A percentile compares a stretch with the other conserved stretches of the same genome.
These are phyloP conservation scores for Diaporthe caulivora DNA, from an alignment of 2,329 filamentous ascomycete genomes.

Conservation along the genomic window DNA sequence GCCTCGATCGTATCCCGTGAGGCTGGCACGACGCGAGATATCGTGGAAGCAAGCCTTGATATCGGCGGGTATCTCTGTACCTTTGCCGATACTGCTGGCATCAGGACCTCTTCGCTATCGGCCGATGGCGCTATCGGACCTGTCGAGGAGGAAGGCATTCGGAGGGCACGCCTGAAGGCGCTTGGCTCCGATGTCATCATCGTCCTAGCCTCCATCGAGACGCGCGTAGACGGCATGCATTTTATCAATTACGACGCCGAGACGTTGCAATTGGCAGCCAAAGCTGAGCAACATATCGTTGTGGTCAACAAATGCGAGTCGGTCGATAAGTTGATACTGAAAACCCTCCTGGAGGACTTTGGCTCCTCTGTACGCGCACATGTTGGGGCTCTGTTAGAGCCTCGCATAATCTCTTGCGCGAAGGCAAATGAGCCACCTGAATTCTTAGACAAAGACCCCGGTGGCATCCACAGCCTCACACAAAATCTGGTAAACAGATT, in stretches of 20 bases:
- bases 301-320: slow-evolving; percentile 74
- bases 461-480: slow-evolving; percentile 78
- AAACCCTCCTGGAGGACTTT: slow-evolving; percentile 57
- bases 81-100: slow-evolving; percentile 95
- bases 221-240: slow-evolving; percentile 48
- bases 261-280: slow-evolving; percentile 65
- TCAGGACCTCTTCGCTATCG: slow-evolving; percentile 65
- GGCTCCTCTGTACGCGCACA: slow-evolving; percentile 55
- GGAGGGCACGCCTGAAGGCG: slow-evolving; percentile 84
- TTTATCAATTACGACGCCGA: slow-evolving; percentile 67
- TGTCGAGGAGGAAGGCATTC: slow-evolving; percentile 91
- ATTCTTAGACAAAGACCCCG: slow-evolving; percentile 60
- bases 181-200: slow-evolving; percentile 87
- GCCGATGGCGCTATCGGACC: slow-evolving; percentile 66
- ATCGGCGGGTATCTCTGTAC: slow-evolving; percentile 90
- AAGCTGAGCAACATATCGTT: slow-evolving; percentile 63
- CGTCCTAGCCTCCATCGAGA: slow-evolving; percentile 81
- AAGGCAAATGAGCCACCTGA: slow-evolving; percentile 57
- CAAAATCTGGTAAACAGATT: slow-evolving; percentile 77
- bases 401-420: slow-evolving; percentile 80
- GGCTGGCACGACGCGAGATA: slow-evolving; percentile 92
- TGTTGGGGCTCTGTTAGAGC: slow-evolving; percentile 46
- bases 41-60: slow-evolving; percentile 92
- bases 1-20: slow-evolving; percentile 95
- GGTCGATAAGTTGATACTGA: slow-evolving; percentile 52